Conservation (phyloP, 805 yeast genomes). For the Saccharomycopsis amapae region DNA sequence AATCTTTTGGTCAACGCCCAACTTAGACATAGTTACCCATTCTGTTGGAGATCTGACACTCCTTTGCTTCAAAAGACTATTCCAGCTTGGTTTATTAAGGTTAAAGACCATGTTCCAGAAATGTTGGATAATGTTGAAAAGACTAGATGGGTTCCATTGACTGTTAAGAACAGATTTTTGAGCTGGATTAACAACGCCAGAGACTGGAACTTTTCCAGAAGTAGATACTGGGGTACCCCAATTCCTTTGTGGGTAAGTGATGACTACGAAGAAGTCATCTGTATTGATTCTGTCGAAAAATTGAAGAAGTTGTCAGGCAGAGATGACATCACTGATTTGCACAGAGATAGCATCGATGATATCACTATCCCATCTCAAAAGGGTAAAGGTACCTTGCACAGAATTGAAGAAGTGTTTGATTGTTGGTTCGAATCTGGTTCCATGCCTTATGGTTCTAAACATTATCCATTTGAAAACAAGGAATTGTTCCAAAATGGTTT, state of each 20-base stretch:
- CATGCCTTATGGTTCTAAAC: slow-evolving; percentile 97
- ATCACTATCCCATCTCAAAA: slow-evolving; percentile 86
- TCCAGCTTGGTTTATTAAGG: slow-evolving; percentile 97
- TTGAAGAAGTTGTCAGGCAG: slow-evolving; percentile 79
- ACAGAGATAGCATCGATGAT: slow-evolving; percentile 86
- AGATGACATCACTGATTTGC: slow-evolving; percentile 76
- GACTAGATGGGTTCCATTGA: slow-evolving; percentile 92
- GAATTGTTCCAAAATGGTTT: slow-evolving; percentile 64
- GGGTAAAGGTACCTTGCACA: slow-evolving; percentile 81
- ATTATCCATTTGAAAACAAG: slow-evolving; percentile 88
- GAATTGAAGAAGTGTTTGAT: slow-evolving; percentile 97
- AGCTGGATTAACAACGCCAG: slow-evolving; percentile 99
- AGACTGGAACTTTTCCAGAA: slow-evolving; percentile 98
- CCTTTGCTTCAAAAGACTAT: slow-evolving; percentile 94
- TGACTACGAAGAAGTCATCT: slow-evolving; percentile 85
- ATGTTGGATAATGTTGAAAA: slow-evolving; percentile 79
- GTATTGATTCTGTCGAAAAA: slow-evolving; percentile 87
- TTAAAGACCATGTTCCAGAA: slow-evolving; percentile 78
- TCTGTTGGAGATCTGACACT: slow-evolving; percentile 99
- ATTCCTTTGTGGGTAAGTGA: slow-evolving; percentile 97
- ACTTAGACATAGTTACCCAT: slow-evolving; percentile 93
- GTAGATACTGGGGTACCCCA: slow-evolving; percentile 99
- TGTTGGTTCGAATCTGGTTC: slow-evolving; percentile 99
- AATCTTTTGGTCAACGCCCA: slow-evolving; percentile 70
- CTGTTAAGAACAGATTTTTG: slow-evolving; percentile 87